These are phyloP conservation scores for Arxiozyma telluris DNA, from an alignment of 1,139 yeast species.

Conservation along the genomic window DNA sequence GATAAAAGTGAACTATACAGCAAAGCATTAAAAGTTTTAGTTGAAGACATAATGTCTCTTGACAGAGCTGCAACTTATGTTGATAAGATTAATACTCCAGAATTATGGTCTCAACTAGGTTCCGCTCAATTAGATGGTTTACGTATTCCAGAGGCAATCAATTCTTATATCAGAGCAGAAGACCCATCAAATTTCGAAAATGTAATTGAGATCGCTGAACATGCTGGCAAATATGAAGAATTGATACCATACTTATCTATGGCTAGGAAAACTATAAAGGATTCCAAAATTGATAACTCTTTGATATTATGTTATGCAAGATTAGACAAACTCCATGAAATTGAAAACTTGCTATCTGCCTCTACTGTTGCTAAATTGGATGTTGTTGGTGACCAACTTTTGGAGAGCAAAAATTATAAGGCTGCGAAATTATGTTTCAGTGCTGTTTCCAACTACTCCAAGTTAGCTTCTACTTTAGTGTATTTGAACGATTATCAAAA, in stretches of 20 bases:
- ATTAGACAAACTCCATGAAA: constrained; percentile 64
- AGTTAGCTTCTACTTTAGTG: constrained; percentile 90
- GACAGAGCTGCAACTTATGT: constrained; percentile 95
- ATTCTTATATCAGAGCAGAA: constrained; percentile 79
- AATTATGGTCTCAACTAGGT: constrained; percentile 92
- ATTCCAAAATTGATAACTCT: constrained; percentile 88
- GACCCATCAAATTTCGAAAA: constrained; percentile 87
- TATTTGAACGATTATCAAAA: constrained; percentile 87
- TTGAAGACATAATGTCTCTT: constrained; percentile 85
- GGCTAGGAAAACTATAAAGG: constrained; percentile 93
- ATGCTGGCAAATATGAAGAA: constrained; percentile 94
- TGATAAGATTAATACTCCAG: constrained; percentile 77
- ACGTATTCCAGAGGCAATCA: constrained; percentile 85
- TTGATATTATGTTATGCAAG: constrained; percentile 80
- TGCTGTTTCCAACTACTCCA: constrained; percentile 86
- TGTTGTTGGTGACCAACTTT: constrained; percentile 83
- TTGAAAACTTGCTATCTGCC: constrained; percentile 75
- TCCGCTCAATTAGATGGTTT: constrained; percentile 92
- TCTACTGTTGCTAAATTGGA: constrained; percentile 92
- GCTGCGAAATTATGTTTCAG: constrained; percentile 88
- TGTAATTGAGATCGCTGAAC: constrained; percentile 91
- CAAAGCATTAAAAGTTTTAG: constrained; percentile 83
- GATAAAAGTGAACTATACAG: constrained; percentile 70
- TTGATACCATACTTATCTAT: constrained; percentile 75
- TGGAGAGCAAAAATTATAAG: constrained; percentile 72